These are phyloP conservation scores for Boletus sp. DNA, from an alignment of 768 basidiomycete genomes.

Conservation along the genomic window DNA sequence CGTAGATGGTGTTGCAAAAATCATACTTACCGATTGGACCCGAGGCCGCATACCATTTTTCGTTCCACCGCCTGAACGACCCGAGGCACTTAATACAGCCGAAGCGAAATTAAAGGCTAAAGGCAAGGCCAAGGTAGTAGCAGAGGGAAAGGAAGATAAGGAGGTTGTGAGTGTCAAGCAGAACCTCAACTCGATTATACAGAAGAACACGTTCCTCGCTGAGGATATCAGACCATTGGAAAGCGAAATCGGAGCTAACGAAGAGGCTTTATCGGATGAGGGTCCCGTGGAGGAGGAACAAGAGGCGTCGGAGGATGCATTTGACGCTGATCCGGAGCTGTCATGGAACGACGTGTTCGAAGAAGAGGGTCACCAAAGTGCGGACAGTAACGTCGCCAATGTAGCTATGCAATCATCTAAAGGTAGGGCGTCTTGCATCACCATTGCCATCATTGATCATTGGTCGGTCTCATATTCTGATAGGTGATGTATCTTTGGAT, in stretches of 20 bases:
- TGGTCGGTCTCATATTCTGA: conserved; percentile 10
- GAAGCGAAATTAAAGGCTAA: conserved; percentile 50
- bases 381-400: conserved; percentile 14
- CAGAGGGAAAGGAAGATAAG: conserved; percentile 31
- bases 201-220: conserved; percentile 82
- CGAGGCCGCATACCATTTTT: conserved; percentile 97
- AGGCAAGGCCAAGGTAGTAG: conserved; percentile 46
- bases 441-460: neutral
- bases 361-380: conserved; percentile 39
- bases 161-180: conserved; percentile 72
- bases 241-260: conserved; percentile 39
- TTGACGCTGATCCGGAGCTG: conserved; percentile 45
- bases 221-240: conserved; percentile 79
- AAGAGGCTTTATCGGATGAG: conserved; percentile 30
- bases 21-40: conserved; percentile 95
- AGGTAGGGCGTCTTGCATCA: conserved; percentile 20
- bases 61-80: conserved; percentile 83
- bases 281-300: conserved; percentile 43
- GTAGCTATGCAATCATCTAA: conserved; percentile 10
- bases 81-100: conserved; percentile 64
- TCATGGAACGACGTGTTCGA: conserved; percentile 88
- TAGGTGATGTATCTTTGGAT: conserved; percentile 33
- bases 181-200: conserved; percentile 82
- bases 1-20: conserved; percentile 88
- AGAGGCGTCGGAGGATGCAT: conserved; percentile 35